Conservation (phyloP, 2,329 filamentous ascomycete species). For the Helminthosporium solani region DNA sequence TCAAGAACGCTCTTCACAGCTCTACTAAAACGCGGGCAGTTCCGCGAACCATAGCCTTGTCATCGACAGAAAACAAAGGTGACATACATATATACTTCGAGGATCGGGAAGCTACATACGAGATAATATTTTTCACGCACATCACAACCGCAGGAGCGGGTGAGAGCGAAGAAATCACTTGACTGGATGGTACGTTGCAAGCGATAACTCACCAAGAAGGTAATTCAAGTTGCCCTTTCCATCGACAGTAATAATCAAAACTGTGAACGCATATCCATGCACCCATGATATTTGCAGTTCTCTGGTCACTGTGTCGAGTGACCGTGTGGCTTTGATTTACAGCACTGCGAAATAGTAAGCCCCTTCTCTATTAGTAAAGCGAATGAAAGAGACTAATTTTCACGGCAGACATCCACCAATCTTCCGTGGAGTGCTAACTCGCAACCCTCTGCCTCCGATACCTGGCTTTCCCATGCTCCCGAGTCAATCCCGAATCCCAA, state of each 20-base stretch:
- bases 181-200: slow-evolving; percentile 33
- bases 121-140: slow-evolving; percentile 23
- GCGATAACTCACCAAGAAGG: slow-evolving; percentile 26
- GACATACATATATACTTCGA: slow-evolving; percentile 23
- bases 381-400: slow-evolving; percentile 7
- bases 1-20: slow-evolving; percentile 13
- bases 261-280: slow-evolving; percentile 24
- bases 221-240: slow-evolving; percentile 29
- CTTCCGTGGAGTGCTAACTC: slow-evolving; percentile 27
- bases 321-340: neutral
- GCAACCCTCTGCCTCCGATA: slow-evolving; percentile 28
- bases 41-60: slow-evolving; percentile 16
- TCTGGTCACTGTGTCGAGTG: slow-evolving; percentile 9
- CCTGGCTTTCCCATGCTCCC: slow-evolving; percentile 25
- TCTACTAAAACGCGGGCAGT: slow-evolving; percentile 3
- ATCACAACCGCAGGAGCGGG: slow-evolving; percentile 12
- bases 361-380: too few species aligned
- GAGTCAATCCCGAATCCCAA: slow-evolving; percentile 1
- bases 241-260: slow-evolving; percentile 18
- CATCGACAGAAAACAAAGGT: slow-evolving; percentile 14
- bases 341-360: slow-evolving; percentile 24
- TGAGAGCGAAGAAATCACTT: slow-evolving; percentile 19
- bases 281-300: slow-evolving; percentile 31
- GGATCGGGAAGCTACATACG: slow-evolving; percentile 25
- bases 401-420: slow-evolving; percentile 19